Evolutionary conservation across 1,139 yeast genomes (phyloP).

Genomic region (Torulaspora globosa): DNA sequence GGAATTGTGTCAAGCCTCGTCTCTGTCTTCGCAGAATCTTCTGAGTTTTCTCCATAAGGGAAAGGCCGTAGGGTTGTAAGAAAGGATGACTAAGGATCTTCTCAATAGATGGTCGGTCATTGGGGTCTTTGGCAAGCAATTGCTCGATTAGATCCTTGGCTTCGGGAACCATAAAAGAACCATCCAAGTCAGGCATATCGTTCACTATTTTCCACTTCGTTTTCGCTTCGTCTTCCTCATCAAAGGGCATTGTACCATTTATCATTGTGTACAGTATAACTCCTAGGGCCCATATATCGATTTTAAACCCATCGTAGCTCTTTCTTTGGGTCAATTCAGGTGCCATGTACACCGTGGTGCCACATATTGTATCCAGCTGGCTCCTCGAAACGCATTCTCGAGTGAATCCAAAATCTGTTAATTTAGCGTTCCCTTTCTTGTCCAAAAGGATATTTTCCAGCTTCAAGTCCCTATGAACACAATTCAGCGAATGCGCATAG

Average conservation of each 20-base stretch:
- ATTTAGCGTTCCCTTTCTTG: constrained; percentile 61
- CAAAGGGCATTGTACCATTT: constrained; percentile 88
- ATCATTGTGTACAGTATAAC: constrained; percentile 85
- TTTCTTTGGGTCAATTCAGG: constrained; percentile 71
- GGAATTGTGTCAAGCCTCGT: constrained; percentile 44
- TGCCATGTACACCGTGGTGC: constrained; percentile 95
- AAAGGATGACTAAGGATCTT: constrained; percentile 63
- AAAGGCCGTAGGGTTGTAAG: constrained; percentile 47
- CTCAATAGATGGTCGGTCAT: constrained; percentile 54
- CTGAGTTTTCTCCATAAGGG: constrained; percentile 42
- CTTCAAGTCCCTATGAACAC: constrained; percentile 88
- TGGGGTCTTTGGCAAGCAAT: constrained; percentile 65
- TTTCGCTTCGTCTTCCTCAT: constrained; percentile 64
- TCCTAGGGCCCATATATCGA: constrained; percentile 92
- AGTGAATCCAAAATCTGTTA: constrained; percentile 93
- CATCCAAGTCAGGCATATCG: constrained; percentile 51
- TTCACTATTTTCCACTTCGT: constrained; percentile 60
- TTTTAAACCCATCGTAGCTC: constrained; percentile 73
- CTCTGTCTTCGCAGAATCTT: constrained; percentile 44
- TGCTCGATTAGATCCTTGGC: constrained; percentile 49
- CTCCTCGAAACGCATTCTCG: constrained; percentile 62
- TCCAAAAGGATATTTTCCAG: constrained; percentile 80
- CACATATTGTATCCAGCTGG: constrained; percentile 81
- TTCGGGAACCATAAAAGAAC: constrained; percentile 45
- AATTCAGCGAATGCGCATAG: constrained; percentile 75